Percentiles rank a stretch among this genome's conserved stretches.
phyloP scores from a whole-genome alignment of 2,329 filamentous ascomycete species.

The Gaeumannomyces sp. region DNA sequence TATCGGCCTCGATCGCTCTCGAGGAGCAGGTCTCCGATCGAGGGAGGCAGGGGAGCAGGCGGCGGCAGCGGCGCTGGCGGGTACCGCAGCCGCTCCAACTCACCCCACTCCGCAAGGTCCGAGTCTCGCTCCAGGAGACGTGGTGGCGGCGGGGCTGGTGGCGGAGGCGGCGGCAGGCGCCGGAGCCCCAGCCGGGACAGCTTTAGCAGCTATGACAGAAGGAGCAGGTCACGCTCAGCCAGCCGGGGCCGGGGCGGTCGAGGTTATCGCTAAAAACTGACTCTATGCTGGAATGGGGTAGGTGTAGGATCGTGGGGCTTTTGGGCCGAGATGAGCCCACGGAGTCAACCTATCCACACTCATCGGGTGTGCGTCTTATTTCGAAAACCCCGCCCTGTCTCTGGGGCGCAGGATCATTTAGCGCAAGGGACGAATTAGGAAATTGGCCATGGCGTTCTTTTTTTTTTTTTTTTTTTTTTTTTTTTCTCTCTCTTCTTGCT shows the following conservation, averaged over 20 bases:
- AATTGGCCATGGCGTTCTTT: neutral
- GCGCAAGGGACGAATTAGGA: neutral
- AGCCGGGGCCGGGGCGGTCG: conserved; percentile 10
- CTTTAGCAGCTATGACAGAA: conserved; percentile 35
- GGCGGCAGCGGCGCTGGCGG: conserved; percentile 19
- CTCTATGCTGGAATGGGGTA: neutral
- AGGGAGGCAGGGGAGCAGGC: conserved; percentile 19
- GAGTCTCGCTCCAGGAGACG: conserved; percentile 25
- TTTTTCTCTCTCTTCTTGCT: neutral
- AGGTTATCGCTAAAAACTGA: conserved; percentile 1
- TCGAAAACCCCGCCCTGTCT: neutral
- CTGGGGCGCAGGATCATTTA: neutral
- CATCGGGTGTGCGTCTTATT: neutral
- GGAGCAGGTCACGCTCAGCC: conserved; percentile 20
- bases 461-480: too few species aligned
- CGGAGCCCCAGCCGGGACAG: conserved; percentile 45
- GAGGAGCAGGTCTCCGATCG: conserved; percentile 35
- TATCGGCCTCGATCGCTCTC: conserved; percentile 58
- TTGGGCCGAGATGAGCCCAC: neutral
- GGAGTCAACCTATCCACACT: neutral
- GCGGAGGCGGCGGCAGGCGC: conserved; percentile 23
- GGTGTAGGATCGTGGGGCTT: neutral
- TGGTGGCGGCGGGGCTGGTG: conserved; percentile 18
- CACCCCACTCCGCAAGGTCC: conserved; percentile 29
- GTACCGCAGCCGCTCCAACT: conserved; percentile 38